Base-by-base conservation (phyloP, 495 filamentous ascomycete genomes). In the Daldinia vernicosa region DNA sequence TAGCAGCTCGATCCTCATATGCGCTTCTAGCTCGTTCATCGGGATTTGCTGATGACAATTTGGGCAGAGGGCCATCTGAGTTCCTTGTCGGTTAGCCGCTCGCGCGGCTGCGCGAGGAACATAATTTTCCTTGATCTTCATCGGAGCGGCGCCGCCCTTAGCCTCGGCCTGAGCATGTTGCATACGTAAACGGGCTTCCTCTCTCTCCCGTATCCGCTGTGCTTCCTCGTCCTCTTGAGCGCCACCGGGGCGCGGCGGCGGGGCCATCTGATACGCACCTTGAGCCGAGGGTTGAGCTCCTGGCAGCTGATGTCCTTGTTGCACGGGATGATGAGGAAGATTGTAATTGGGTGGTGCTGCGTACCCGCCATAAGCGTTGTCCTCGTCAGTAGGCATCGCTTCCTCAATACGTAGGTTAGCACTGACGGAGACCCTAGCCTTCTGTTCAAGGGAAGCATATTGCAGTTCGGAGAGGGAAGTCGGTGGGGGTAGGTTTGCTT, bases 1-100 rank as follows among this genome's bases (percentile, higher is more conserved):
- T 55, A 99, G 89, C 14, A 98, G 86, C 79, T 99, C 95, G 77
- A 97, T 97, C 75, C 92, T 88, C 90, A 99, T 97, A 80, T 99
- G 95, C 65, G 94, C 89, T 30, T 95, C 93, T 74, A 97, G 84
- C 79, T 98, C 95, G 71, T 89, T 87, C 71, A 90, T 86, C 6
- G 93, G 93, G 37, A 98, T 92, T 66, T 91, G 89, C 78, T 96
- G 92, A 66, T 92, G 89, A 81, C 96, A 99, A 80, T 98, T 98
- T 9, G 95, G 96, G 80, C 95, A 99, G 55, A 97, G 80, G 2
- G 91, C 92, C 75, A 89, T 92, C 52, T 87, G 84, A 27, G 86
- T 84, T 39, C 88, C 84, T 69, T 87, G 85, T 72, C 84, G 86
- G 79, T 88, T 89, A 12, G 88, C 84, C 37, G 85, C 82, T 79